phyloP scores from a whole-genome alignment of 2,329 filamentous ascomycete genomes.

The Phialophora expanda region DNA sequence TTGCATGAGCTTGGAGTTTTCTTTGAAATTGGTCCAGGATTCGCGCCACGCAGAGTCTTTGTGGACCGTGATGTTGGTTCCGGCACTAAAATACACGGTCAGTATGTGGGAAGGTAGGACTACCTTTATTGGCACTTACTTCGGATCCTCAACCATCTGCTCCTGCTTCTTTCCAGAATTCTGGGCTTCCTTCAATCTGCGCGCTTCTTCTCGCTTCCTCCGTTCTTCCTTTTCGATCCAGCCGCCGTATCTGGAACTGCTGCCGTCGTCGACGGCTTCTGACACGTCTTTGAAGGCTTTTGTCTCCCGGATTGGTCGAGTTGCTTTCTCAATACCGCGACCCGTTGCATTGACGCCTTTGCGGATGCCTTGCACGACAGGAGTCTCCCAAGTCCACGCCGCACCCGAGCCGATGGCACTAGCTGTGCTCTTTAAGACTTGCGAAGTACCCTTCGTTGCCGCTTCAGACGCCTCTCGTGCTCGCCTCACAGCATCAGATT shows the following conservation, averaged over 20 bases:
- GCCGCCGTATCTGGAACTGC: conserved; percentile 92
- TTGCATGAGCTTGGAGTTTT: conserved; percentile 86
- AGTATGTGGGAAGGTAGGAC: not conserved
- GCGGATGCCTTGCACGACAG: conserved; percentile 87
- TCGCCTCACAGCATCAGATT: conserved; percentile 87
- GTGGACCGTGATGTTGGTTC: conserved; percentile 91
- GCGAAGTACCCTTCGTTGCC: conserved; percentile 80
- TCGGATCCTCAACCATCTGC: conserved; percentile 78
- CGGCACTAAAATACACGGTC: conserved; percentile 66
- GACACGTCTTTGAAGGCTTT: conserved; percentile 93
- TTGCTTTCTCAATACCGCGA: conserved; percentile 89
- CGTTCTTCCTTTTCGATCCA: conserved; percentile 98
- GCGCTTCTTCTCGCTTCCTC: conserved; percentile 73
- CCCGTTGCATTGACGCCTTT: conserved; percentile 85
- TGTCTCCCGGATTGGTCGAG: conserved; percentile 88
- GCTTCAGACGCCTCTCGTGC: conserved; percentile 86
- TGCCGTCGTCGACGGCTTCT: conserved; percentile 94
- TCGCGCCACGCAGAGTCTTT: conserved; percentile 98
- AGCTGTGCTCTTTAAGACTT: conserved; percentile 83
- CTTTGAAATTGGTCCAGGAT: conserved; percentile 95
- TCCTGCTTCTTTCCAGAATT: conserved; percentile 60
- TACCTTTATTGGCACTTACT: conserved; percentile 64
- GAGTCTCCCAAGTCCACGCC: conserved; percentile 95
- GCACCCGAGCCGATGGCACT: conserved; percentile 87
- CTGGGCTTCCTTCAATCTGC: conserved; percentile 67